Base-by-base conservation (phyloP, 495 filamentous ascomycete genomes). In the Diplogelasinospora grovesii region DNA sequence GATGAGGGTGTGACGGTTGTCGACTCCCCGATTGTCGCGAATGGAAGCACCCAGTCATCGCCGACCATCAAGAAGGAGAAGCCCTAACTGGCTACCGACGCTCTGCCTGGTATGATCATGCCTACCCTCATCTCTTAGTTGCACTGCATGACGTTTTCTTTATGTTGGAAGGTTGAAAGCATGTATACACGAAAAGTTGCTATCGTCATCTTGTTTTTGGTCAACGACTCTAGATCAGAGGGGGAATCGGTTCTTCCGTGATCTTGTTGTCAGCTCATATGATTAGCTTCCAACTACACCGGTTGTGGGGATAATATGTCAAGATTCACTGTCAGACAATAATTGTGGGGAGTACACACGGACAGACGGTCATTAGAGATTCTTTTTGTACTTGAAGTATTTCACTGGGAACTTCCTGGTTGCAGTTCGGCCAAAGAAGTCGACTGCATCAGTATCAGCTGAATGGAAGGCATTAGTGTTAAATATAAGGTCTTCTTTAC, bases 1-100 rank as follows among this genome's bases (percentile, higher is more conserved):
- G 61, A 69, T 45, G 73, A 72, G 36, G 62, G 61, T 34, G 64
- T 68, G 34, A 70, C 71, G n/a, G 57, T 75, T 29, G 61, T 69
- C 20, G 70, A 72, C 34, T 73, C 70, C 29, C 63, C 63, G n/a
- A 62, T 63, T 35, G 58, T 66, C 37, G 71, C 60, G 24, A 64
- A 70, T 35, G 68, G 68, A 26, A 75, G 69, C 50, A 66, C 61
- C 38, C 61, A 66, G 43, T 65, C 67, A 1, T 75, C 73, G 14
- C 73, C 73, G 16, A 59, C 64, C 5, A 52, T 57, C 53, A 71
- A 71, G 46, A 60, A 64, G 47, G 67, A 68, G 53, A 68, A 59
- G 42, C 36, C 45, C 16, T 63, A 43, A 39, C 31, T 35, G 45
- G 25, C 28, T 19, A 20, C 22, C 25, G 22, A 34, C 33, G 40